These are phyloP conservation scores for Flaveria brownii DNA, from an alignment of 129 eudicot genomes.

Conservation along the genomic window DNA sequence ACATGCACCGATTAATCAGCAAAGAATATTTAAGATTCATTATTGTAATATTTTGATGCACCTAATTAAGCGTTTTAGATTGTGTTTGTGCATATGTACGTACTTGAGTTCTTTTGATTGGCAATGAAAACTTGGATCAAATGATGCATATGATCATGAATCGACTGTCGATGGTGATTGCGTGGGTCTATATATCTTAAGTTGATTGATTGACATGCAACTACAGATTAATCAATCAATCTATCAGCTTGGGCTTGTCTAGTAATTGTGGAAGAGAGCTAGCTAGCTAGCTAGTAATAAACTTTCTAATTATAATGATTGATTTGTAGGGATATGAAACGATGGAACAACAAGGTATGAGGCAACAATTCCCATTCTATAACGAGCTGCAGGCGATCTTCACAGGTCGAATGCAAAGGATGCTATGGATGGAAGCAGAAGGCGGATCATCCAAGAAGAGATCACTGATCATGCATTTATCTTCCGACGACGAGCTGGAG, in stretches of 20 bases:
- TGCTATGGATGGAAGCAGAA: conserved; percentile 86
- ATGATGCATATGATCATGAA: no score
- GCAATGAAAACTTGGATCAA: no score
- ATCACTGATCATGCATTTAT: conserved; percentile 16
- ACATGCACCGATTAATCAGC: no score
- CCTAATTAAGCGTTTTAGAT: no score
- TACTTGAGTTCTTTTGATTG: no score
- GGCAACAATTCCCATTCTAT: conserved; percentile 81
- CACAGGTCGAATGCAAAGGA: conserved; percentile 64
- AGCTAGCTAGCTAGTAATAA: no score
- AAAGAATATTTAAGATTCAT: no score
- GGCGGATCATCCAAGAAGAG: conserved; percentile 52
- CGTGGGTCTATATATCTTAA: background rate
- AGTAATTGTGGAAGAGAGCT: no score
- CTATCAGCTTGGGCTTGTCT: no score
- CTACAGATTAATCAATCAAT: no score
- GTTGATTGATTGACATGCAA: background rate
- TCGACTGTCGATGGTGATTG: background rate
- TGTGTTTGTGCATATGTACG: no score
- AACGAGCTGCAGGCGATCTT: conserved; percentile 74
- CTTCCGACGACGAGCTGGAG: conserved; percentile 74
- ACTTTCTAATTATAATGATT: background rate
- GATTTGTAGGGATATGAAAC: conserved; percentile 68
- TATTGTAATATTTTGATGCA: no score
- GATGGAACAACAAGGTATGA: conserved; percentile 59